Evolutionary conservation across 2,329 filamentous ascomycete genomes (phyloP), one percentile per base, ranked within the genome.

Genomic region (Periconia macrospinosa): DNA sequence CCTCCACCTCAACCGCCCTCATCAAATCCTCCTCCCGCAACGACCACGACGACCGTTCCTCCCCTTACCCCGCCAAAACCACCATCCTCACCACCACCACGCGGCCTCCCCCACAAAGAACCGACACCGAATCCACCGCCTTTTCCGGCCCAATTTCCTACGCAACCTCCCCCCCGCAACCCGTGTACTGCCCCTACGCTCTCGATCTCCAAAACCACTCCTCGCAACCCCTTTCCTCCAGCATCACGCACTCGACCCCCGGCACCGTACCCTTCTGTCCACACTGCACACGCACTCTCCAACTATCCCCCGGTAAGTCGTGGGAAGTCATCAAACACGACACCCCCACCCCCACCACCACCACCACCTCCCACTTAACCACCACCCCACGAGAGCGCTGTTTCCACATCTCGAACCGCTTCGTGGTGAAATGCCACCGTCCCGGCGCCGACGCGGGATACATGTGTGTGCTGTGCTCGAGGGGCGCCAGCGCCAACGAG

Each of bases 371-470:
- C n/a, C n/a, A n/a, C n/a, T n/a, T n/a, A n/a, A n/a, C n/a, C n/a
- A n/a, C n/a, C n/a, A n/a, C 56, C 14, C 33, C 33, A 65, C 42
- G 42, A 6, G 42, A 70, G 48, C 66, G 70, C n/a, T 63, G 59
- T 35, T 73, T 72, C 48, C 66, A 66, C 17, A 57, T 73, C 7
- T 60, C 62, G 6, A 73, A 71, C 47, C 69, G 70, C n/a, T 73
- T 72, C 33, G 67, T 71, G 1, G 69, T 72, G 15, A 73, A 73
- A 42, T 71, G 70, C 37, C 70, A 73, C 47, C 66, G 69, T 3
- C 60, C 62, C 13, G 61, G 66, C 11, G 62, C 61, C 2, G 68
- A 73, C 45, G 68, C 64, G 11, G 70, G 69, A 19, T 73, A 72
- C 52, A 61, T 64, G 2, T 73, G 71, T 35, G 66, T 73, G 8